Evolutionary conservation across 78 protist species (phyloP).

Genomic region (Dictyostelium citrinum): DNA sequence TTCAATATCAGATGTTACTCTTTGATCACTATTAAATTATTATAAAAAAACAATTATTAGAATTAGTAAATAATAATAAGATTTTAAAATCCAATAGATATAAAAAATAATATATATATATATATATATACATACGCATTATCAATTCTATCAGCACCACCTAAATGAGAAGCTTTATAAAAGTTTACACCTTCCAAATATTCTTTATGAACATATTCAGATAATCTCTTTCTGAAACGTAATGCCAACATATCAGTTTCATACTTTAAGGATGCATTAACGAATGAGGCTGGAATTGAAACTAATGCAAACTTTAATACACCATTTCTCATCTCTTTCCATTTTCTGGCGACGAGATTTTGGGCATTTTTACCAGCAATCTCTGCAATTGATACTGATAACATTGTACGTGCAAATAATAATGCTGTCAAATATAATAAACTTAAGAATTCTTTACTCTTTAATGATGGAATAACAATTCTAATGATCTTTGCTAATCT

Average conservation of each 20-base stretch:
- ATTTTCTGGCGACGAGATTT: constrained; percentile 67
- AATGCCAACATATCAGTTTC: constrained; percentile 76
- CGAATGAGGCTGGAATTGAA: constrained; percentile 79
- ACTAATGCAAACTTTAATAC: constrained; percentile 72
- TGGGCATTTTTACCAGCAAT: constrained; percentile 82
- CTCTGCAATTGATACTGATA: constrained; percentile 77
- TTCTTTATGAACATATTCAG: constrained; percentile 66
- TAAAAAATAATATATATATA: no score
- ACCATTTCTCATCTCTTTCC: constrained; percentile 66
- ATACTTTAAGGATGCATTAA: constrained; percentile 71
- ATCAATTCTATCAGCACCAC: constrained; percentile 74
- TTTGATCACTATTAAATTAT: constrained; percentile 73
- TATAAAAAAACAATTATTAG: neutral
- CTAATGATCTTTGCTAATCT: constrained; percentile 69
- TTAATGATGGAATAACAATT: constrained; percentile 65
- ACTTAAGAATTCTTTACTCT: constrained; percentile 63
- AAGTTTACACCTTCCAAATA: constrained; percentile 84
- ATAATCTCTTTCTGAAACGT: constrained; percentile 69
- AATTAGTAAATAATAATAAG: neutral
- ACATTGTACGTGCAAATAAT: constrained; percentile 76
- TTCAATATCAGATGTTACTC: constrained; percentile 85
- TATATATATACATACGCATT: constrained; percentile 82
- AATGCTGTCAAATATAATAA: constrained; percentile 62
- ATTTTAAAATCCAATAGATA: no score
- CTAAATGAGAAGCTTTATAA: constrained; percentile 81